Conservation (phyloP, 768 basidiomycete species). For the Macrolepiota albuminosa region DNA sequence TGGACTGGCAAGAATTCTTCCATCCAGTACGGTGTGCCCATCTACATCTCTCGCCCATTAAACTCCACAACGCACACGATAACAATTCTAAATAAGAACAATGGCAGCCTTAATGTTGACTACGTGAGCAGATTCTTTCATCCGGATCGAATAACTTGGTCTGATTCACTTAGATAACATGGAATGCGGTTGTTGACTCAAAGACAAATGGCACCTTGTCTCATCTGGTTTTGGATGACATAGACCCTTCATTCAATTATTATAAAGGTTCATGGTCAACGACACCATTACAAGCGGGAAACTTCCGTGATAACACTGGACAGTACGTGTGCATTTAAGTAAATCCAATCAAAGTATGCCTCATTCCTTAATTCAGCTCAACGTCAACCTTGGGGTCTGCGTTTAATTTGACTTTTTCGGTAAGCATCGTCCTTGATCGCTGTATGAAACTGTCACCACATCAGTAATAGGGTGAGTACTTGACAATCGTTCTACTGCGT, state of each 20-base stretch:
- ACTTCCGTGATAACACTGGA: background rate
- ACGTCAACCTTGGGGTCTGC: background rate
- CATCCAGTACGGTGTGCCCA: background rate
- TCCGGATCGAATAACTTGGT: background rate
- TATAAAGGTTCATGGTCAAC: background rate
- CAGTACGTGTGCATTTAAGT: background rate
- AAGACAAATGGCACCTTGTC: constrained; percentile 1
- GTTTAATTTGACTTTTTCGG: background rate
- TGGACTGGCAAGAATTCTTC: background rate
- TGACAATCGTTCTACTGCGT: background rate
- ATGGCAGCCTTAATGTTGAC: constrained; percentile 3
- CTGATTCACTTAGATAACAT: background rate
- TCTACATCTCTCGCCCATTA: background rate
- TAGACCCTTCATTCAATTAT: background rate
- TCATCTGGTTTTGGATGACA: background rate
- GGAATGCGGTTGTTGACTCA: background rate
- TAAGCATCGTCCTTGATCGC: background rate
- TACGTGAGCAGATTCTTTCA: background rate
- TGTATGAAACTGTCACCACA: background rate
- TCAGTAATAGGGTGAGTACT: background rate
- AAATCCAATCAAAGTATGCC: background rate
- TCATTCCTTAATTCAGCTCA: background rate
- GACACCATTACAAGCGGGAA: background rate
- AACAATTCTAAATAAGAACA: background rate
- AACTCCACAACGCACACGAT: background rate